phyloP scores from a whole-genome alignment of 352 stramenopile species.

The Pythium aristosporum region DNA sequence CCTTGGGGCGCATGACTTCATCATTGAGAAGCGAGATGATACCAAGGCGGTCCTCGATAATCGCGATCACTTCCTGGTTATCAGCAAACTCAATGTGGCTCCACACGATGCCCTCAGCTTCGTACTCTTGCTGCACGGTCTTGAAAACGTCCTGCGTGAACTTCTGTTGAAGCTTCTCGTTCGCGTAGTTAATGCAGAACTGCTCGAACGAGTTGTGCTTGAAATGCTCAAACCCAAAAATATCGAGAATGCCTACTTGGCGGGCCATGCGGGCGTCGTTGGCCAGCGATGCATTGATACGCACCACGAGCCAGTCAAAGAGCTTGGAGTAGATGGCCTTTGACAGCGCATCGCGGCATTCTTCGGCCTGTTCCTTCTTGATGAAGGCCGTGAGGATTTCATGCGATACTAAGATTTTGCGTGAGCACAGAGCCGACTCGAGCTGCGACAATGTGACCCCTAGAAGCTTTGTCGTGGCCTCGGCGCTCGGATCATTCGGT shows the following conservation, averaged over 20 bases:
- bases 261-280: slow-evolving; percentile 55
- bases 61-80: slow-evolving; percentile 85
- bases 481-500: slow-evolving; percentile 32
- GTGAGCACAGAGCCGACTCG: slow-evolving; percentile 69
- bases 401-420: slow-evolving; percentile 61
- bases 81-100: slow-evolving; percentile 92
- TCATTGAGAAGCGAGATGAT: slow-evolving; percentile 91
- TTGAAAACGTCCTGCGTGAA: slow-evolving; percentile 92
- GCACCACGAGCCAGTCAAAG: slow-evolving; percentile 96
- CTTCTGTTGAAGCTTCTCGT: slow-evolving; percentile 92
- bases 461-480: slow-evolving; percentile 49
- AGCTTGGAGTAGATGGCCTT: slow-evolving; percentile 96
- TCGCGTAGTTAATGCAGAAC: slow-evolving; percentile 92
- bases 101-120: slow-evolving; percentile 91
- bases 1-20: slow-evolving; percentile 85
- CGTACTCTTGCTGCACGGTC: slow-evolving; percentile 88
- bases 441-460: slow-evolving; percentile 51
- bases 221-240: slow-evolving; percentile 95
- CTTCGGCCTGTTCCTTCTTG: slow-evolving; percentile 83
- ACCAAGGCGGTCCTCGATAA: slow-evolving; percentile 87
- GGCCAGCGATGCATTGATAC: slow-evolving; percentile 75
- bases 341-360: slow-evolving; percentile 93
- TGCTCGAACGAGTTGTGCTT: slow-evolving; percentile 94
- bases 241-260: slow-evolving; percentile 91
- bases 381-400: slow-evolving; percentile 75